These are phyloP conservation scores for Penicillium sp. DNA, from an alignment of 2,329 filamentous ascomycete genomes.

Conservation along the genomic window DNA sequence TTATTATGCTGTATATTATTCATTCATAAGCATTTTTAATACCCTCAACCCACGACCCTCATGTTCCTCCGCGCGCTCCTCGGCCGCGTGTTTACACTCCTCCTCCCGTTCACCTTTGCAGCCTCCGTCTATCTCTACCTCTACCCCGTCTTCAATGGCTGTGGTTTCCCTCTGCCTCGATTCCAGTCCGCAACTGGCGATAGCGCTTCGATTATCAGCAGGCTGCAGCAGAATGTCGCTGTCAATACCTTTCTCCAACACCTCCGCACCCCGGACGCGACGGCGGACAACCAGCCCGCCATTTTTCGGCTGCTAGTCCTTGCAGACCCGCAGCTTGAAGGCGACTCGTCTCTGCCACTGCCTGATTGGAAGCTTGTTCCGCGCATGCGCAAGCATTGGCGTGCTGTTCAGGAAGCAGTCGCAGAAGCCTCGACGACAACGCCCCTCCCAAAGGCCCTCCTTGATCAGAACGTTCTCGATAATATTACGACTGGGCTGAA, in stretches of 20 bases:
- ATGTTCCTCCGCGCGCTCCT: slow-evolving; percentile 60
- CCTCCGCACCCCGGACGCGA: slow-evolving; percentile 26
- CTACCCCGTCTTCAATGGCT: slow-evolving; percentile 80
- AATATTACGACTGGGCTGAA: slow-evolving; percentile 33
- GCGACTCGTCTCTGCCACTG: slow-evolving; percentile 78
- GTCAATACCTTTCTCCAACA: slow-evolving; percentile 48
- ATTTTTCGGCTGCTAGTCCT: slow-evolving; percentile 88
- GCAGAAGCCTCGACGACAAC: slow-evolving; percentile 18
- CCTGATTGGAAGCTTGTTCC: slow-evolving; percentile 53
- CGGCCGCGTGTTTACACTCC: slow-evolving; percentile 53
- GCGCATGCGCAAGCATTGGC: slow-evolving; percentile 49
- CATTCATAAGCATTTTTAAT: slow-evolving; percentile 16
- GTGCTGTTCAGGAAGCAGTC: slow-evolving; percentile 23
- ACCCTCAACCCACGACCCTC: slow-evolving; percentile 32
- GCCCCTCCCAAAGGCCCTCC: slow-evolving; percentile 20
- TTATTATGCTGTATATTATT: slow-evolving; percentile 32
- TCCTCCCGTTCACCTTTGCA: slow-evolving; percentile 70
- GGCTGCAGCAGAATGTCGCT: slow-evolving; percentile 33
- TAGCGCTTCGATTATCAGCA: neutral
- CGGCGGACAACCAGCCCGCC: slow-evolving; percentile 51
- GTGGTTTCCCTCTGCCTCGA: slow-evolving; percentile 71
- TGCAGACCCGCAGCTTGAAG: slow-evolving; percentile 92
- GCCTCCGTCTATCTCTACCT: slow-evolving; percentile 82
- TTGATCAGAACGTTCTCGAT: slow-evolving; percentile 29
- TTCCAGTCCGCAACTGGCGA: slow-evolving; percentile 14